Percentiles rank a stretch among this genome's conserved stretches.
Evolutionary conservation across 257 asterid species (phyloP).

Genomic region (Solanum virginianum): DNA sequence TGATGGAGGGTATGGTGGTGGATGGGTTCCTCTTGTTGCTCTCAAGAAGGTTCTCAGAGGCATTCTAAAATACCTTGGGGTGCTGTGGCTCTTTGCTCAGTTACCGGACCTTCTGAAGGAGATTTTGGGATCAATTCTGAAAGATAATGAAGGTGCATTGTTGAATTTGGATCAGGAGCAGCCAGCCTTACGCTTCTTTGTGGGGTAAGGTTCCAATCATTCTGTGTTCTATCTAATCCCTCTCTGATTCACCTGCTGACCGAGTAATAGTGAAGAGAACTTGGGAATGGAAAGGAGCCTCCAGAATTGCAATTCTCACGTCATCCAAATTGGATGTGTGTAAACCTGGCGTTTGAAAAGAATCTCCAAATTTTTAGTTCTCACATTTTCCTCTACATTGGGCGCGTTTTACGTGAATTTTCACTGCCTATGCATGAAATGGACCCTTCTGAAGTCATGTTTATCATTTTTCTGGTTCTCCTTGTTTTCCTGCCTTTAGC

Average conservation of each 20-base stretch:
- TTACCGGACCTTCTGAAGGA: slow-evolving; percentile 92
- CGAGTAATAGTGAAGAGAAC: background rate
- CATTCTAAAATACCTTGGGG: slow-evolving; percentile 96
- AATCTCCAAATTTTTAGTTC: background rate
- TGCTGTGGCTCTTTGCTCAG: slow-evolving; percentile 96
- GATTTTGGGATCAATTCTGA: slow-evolving; percentile 92
- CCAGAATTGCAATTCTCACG: background rate
- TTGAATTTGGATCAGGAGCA: slow-evolving; percentile 98
- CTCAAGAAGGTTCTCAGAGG: slow-evolving; percentile 96
- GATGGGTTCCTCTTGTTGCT: slow-evolving; percentile 99
- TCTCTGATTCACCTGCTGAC: background rate
- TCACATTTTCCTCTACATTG: background rate
- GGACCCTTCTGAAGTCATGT: background rate
- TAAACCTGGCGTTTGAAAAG: background rate
- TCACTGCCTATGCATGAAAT: background rate
- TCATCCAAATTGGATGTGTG: background rate
- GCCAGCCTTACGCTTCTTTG: slow-evolving; percentile 98
- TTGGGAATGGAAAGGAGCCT: background rate
- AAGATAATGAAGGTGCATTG: slow-evolving; percentile 92
- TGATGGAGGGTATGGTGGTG: slow-evolving; percentile 99
- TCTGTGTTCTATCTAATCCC: background rate
- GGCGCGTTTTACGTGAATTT: background rate
- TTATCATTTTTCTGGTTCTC: background rate
- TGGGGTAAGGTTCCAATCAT: slow-evolving; percentile 54
- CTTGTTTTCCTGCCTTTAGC: background rate